Evolutionary conservation across 345 rosid species (phyloP).

Genomic region (Brassica napus): DNA sequence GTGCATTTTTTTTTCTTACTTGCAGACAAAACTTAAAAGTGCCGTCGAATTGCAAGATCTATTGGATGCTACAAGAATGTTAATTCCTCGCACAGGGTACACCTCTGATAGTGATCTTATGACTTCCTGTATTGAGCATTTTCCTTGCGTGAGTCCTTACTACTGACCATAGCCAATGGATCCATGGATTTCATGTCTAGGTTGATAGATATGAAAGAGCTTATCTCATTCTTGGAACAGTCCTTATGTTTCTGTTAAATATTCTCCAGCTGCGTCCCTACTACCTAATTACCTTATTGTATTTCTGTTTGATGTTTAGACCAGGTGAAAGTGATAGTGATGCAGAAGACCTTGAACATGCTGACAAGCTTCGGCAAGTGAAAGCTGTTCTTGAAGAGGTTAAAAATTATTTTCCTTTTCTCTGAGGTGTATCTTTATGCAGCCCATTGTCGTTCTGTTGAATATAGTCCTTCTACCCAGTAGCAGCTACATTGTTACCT

Average conservation of each 20-base stretch:
- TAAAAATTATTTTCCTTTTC: slow-evolving; percentile 3
- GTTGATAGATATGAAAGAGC: slow-evolving; percentile 5
- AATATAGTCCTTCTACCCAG: neutral
- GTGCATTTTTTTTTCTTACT: slow-evolving; percentile 19
- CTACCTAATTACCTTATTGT: slow-evolving; percentile 5
- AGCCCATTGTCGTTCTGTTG: neutral
- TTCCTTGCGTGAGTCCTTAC: neutral
- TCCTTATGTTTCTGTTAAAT: slow-evolving; percentile 1
- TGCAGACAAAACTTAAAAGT: slow-evolving; percentile 96
- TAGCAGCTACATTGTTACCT: neutral
- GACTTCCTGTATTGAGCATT: neutral
- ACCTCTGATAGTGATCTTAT: slow-evolving; percentile 18
- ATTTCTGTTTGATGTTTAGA: slow-evolving; percentile 45
- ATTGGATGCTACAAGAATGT: slow-evolving; percentile 94
- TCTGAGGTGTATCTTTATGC: slow-evolving; percentile 12
- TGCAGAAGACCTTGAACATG: slow-evolving; percentile 98
- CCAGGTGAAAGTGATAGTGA: slow-evolving; percentile 96
- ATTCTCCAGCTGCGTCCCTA: neutral
- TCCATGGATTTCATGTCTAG: slow-evolving; percentile 11
- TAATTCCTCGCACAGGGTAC: slow-evolving; percentile 95
- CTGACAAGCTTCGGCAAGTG: slow-evolving; percentile 99
- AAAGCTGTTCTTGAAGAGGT: slow-evolving; percentile 99
- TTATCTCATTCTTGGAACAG: slow-evolving; percentile 5
- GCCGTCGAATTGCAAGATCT: slow-evolving; percentile 97
- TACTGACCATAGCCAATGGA: slow-evolving; percentile 3